Percentiles rank a stretch among this genome's conserved stretches.
These are phyloP conservation scores for Zhuliangozyma parablackwelliae DNA, from an alignment of 1,139 yeast species.

Conservation along the genomic window DNA sequence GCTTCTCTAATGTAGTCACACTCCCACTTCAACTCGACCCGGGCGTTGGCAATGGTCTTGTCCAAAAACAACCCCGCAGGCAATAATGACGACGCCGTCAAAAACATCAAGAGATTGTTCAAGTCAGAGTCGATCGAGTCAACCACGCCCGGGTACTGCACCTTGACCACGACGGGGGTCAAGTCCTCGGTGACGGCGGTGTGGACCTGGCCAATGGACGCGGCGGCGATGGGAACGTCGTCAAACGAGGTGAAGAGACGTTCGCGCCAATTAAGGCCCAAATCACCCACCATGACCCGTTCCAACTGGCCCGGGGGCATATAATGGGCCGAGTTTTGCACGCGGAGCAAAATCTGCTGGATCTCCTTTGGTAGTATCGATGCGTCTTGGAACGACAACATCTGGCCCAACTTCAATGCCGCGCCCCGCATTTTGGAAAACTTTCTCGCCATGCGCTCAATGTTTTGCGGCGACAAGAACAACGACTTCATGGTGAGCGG, in stretches of 20 bases:
- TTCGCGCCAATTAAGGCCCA: conserved; percentile 77
- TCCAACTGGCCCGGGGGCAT: conserved; percentile 94
- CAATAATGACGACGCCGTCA: conserved; percentile 80
- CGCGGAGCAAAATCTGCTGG: conserved; percentile 73
- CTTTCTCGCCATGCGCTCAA: conserved; percentile 82
- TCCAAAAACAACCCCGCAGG: conserved; percentile 93
- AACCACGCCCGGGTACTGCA: conserved; percentile 98
- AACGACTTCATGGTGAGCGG: conserved; percentile 54
- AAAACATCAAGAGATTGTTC: conserved; percentile 72
- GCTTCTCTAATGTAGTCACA: conserved; percentile 95
- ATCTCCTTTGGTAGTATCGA: conserved; percentile 80
- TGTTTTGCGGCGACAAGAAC: conserved; percentile 73
- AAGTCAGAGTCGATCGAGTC: conserved; percentile 90
- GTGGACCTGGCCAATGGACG: conserved; percentile 96
- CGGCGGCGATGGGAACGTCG: conserved; percentile 93
- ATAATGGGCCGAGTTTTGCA: conserved; percentile 92
- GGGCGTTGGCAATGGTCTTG: conserved; percentile 87
- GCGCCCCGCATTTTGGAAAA: conserved; percentile 97
- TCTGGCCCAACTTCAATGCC: conserved; percentile 91
- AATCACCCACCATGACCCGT: conserved; percentile 63
- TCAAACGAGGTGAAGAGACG: conserved; percentile 68
- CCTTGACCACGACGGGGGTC: conserved; percentile 87
- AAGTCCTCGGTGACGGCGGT: conserved; percentile 64
- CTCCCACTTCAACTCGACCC: conserved; percentile 94
- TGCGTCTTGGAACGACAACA: conserved; percentile 90